phyloP scores from a whole-genome alignment of 495 filamentous ascomycete genomes.

The Penicillium argentinense region DNA sequence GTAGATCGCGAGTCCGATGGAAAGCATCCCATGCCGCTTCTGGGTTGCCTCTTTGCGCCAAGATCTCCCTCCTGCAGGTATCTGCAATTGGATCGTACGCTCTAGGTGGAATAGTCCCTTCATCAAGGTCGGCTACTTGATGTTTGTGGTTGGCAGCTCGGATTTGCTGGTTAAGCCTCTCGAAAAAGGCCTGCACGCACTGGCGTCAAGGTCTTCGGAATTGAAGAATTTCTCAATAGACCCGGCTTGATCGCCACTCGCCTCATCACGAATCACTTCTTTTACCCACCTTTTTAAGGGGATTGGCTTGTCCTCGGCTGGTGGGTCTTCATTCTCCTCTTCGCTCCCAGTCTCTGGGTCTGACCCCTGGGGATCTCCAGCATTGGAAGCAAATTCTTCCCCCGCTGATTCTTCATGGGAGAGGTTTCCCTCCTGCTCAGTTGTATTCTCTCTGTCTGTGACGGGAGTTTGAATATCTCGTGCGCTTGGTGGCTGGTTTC shows the following conservation, averaged over 20 bases:
- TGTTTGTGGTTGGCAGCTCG: neutral
- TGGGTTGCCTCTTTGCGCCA: neutral
- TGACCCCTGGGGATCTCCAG: neutral
- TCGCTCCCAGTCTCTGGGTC: neutral
- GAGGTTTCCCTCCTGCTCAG: neutral
- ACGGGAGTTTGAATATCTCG: neutral
- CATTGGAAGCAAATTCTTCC: slow-evolving; percentile 2
- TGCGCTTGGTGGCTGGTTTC: neutral
- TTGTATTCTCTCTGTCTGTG: neutral
- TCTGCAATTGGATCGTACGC: neutral
- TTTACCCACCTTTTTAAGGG: slow-evolving; percentile 3
- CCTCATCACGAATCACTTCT: slow-evolving; percentile 1
- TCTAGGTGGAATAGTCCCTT: neutral
- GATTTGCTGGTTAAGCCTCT: slow-evolving; percentile 5
- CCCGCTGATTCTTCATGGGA: neutral
- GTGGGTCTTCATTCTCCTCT: neutral
- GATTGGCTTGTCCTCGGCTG: neutral
- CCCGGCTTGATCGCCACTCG: neutral
- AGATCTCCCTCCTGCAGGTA: no score
- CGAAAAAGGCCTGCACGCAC: neutral
- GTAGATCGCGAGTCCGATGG: slow-evolving; percentile 1
- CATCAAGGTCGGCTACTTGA: neutral
- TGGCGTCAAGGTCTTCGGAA: neutral
- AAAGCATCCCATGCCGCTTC: neutral
- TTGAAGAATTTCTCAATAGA: slow-evolving; percentile 8